Conservation (phyloP, 371 early-diverging fungal genomes). For the Rhizomucor miehei region DNA sequence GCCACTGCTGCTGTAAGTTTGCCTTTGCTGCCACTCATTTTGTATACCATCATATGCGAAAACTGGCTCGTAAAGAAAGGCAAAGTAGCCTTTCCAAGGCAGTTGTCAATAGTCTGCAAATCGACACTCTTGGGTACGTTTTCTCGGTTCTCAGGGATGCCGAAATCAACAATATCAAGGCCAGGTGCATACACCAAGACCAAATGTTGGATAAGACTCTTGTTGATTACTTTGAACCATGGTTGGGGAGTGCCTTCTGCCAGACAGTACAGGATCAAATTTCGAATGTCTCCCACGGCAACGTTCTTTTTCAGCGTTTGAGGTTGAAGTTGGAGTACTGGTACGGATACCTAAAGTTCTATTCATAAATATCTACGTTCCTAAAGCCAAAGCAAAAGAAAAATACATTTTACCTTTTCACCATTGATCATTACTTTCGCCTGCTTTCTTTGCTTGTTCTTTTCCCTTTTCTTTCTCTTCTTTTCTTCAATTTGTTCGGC, state of each 20-base stretch:
- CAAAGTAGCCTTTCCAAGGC: conserved; percentile 33
- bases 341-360: conserved; percentile 11
- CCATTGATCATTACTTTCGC: conserved; percentile 15
- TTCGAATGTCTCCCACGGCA: conserved; percentile 24
- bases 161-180: conserved; percentile 31
- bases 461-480: conserved; percentile 1
- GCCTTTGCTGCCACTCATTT: conserved; percentile 24
- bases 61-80: conserved; percentile 26
- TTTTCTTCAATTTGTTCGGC: conserved; percentile 10
- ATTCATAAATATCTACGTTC: too few species aligned
- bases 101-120: conserved; percentile 10
- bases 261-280: conserved; percentile 33
- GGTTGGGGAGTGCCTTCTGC: conserved; percentile 25
- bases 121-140: conserved; percentile 13
- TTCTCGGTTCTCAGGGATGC: conserved; percentile 9
- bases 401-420: conserved; percentile 16
- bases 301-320: conserved; percentile 14
- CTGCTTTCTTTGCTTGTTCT: conserved; percentile 10
- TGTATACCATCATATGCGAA: conserved; percentile 33
- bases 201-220: conserved; percentile 20
- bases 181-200: conserved; percentile 38
- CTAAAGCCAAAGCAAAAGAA: too few species aligned
- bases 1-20: conserved; percentile 27
- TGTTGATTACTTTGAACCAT: conserved; percentile 27
- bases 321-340: conserved; percentile 21